Base-by-base conservation (phyloP, 169 alveolate genomes). In the Plasmodium vivax region DNA sequence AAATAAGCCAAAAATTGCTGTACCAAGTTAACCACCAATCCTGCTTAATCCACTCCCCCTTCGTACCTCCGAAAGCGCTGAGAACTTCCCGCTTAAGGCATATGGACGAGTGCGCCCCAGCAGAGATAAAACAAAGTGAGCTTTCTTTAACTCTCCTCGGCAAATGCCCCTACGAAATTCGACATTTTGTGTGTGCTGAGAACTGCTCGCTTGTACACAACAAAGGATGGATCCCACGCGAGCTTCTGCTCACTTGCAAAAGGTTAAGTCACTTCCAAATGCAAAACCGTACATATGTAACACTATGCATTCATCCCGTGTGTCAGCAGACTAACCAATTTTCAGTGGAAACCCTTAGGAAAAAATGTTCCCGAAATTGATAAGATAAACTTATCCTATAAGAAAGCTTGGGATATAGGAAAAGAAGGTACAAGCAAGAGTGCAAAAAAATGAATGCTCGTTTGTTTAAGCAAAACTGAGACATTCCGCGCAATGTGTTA, bases 341-440 rank as follows among this genome's bases (percentile, higher is more conserved):
- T 56, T 16, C 91, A 88, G 19, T 88, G 94, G 94, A 80, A 88
- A 62, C 94, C 94, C 36, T 27, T 27, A 27, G 94, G 94, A 27
- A 56, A 80, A 41, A 88, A 80, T 68, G 90, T 88, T 62, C 94
- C 94, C 19, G 47, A 79, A 32, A 88, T 88, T 38, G 82, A 85
- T 27, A 79, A 38, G 34, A 80, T 88, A 88, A 88, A 88, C 54
- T 58, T 88, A 75, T 80, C 94, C 56, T 81, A 81, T 36, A 88
- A 80, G 72, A 88, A 36, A 75, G 94, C 94, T 14, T 88, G 94
- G 94, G 94, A 88, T 80, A 88, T 88, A 80, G 94, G 94, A 72
- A 88, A 80, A 88, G 94, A 72, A 32, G 94, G 94, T 80, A 88
- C 16, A 71, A 56, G 36, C 32, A 32, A 7, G 77, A 12, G n/a